Base-by-base conservation (phyloP, 202 grass and related monocot genomes). In the Bolboschoenoplectus hybrid region DNA sequence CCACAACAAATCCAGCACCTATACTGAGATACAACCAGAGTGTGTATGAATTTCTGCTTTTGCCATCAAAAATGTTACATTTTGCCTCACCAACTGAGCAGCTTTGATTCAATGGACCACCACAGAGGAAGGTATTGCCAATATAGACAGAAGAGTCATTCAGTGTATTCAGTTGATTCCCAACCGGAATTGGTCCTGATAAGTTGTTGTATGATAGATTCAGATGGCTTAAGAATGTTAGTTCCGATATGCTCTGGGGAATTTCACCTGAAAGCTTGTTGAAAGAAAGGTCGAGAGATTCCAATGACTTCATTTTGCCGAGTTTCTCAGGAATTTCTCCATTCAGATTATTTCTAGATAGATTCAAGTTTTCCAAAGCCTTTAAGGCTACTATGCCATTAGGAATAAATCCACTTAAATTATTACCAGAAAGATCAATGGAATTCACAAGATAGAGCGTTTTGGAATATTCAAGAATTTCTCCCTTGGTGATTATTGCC, bases 351-450 rank as follows among this genome's bases (percentile, higher is more conserved):
- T 86, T 87, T 70, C 75, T 49, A 3, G 64, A 81, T 26, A 87
- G 38, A 69, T 87, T 87, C 50, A 87, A 6, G 9, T 55, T 87
- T 53, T 4, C 35, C 45, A 87, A 20, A 6, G 16, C 44, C 34
- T 41, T 36, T 79, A 90, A 81, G 26, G 11, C 55, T 55, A 58
- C 66, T 61, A 90, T 84, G 58, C 80, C 71, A 39, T 52, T 16
- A 58, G 81, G 85, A 36, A 90, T 90, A 53, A 77, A 58, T 17
- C 88, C 88, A 4, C n/a, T n/a, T n/a, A n/a, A n/a, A n/a, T n/a
- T n/a, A n/a, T n/a, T n/a, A n/a, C n/a, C n/a, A n/a, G n/a, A 90
- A 2, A 90, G 60, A 63, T 87, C 88, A 34, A 90, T 53, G 3
- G 14, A 5, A 39, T 62, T 26, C 80, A 90, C 56, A 7, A 84